Conservation (phyloP, 768 basidiomycete genomes). For the Russula lepida region DNA sequence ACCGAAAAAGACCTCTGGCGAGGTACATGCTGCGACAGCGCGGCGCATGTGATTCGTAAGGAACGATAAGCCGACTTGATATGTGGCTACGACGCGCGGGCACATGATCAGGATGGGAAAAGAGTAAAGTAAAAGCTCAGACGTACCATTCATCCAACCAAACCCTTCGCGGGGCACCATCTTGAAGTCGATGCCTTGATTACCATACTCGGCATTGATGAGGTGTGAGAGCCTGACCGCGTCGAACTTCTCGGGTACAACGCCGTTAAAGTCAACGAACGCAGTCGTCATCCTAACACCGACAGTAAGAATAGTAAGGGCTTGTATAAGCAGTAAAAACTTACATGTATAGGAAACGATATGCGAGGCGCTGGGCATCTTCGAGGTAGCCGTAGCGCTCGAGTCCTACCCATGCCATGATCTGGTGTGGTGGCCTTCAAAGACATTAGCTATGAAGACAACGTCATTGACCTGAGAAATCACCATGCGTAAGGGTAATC, state of each 20-base stretch:
- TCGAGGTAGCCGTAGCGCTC: constrained; percentile 94
- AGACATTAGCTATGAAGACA: constrained; percentile 10
- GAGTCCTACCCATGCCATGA: constrained; percentile 96
- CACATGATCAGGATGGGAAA: not conserved
- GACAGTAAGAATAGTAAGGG: constrained; percentile 5
- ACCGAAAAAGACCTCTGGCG: constrained; percentile 84
- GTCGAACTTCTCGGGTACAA: constrained; percentile 98
- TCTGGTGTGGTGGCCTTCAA: constrained; percentile 91
- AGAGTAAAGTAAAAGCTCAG: not conserved
- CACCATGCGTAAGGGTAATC: constrained; percentile 88
- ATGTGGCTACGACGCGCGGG: constrained; percentile 53
- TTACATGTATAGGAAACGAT: constrained; percentile 97
- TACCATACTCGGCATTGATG: constrained; percentile 95
- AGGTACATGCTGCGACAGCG: constrained; percentile 90
- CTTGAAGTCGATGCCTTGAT: constrained; percentile 96
- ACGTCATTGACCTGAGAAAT: constrained; percentile 15
- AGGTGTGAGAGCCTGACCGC: constrained; percentile 92
- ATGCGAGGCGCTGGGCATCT: constrained; percentile 87
- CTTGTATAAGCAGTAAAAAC: constrained; percentile 20
- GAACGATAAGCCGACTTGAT: constrained; percentile 94
- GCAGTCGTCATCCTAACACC: constrained; percentile 77
- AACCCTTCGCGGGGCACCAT: constrained; percentile 96
- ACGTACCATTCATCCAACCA: constrained; percentile 94
- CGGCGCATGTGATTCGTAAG: constrained; percentile 90
- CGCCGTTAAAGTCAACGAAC: constrained; percentile 95